These are phyloP conservation scores for Teratosphaeria gauchensis DNA, from an alignment of 2,329 filamentous ascomycete genomes.

Conservation along the genomic window DNA sequence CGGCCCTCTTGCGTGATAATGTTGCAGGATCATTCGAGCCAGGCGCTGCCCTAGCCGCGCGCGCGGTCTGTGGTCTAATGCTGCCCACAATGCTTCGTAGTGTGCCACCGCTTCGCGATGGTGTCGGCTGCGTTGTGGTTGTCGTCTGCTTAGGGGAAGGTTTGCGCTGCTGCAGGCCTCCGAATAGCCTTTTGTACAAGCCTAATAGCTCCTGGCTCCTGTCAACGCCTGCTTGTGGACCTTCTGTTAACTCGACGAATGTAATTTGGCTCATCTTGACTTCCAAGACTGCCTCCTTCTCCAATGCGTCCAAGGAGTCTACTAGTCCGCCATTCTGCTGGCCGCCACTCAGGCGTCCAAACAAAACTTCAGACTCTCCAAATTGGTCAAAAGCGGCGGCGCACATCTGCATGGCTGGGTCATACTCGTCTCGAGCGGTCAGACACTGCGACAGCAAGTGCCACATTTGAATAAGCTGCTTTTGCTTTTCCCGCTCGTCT, in stretches of 20 bases:
- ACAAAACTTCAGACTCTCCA: slow-evolving; percentile 58
- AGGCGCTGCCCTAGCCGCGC: slow-evolving; percentile 36
- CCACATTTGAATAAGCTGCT: slow-evolving; percentile 70
- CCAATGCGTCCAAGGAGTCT: slow-evolving; percentile 70
- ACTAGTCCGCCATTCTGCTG: slow-evolving; percentile 44
- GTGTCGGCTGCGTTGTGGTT: slow-evolving; percentile 11
- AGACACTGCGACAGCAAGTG: slow-evolving; percentile 80
- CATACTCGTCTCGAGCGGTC: slow-evolving; percentile 76
- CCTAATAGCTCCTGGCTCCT: slow-evolving; percentile 75
- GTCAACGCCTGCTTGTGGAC: slow-evolving; percentile 77
- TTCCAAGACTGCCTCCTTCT: slow-evolving; percentile 82
- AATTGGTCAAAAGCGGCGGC: slow-evolving; percentile 90
- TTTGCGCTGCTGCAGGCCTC: slow-evolving; percentile 38
- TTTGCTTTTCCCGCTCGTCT: slow-evolving; percentile 37
- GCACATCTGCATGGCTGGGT: slow-evolving; percentile 70
- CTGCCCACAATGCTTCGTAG: slow-evolving; percentile 55
- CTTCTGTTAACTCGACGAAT: slow-evolving; percentile 73
- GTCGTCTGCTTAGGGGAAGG: slow-evolving; percentile 38
- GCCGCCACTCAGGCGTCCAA: slow-evolving; percentile 42
- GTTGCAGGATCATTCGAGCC: slow-evolving; percentile 7
- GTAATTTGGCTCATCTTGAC: slow-evolving; percentile 91
- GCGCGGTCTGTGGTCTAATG: slow-evolving; percentile 51
- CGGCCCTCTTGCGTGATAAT: slow-evolving; percentile 2
- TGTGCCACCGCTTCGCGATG: slow-evolving; percentile 23
- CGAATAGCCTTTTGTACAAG: slow-evolving; percentile 74